These are phyloP conservation scores for Protomyces gravidus DNA, from an alignment of 1,139 yeast species.

Conservation along the genomic window DNA sequence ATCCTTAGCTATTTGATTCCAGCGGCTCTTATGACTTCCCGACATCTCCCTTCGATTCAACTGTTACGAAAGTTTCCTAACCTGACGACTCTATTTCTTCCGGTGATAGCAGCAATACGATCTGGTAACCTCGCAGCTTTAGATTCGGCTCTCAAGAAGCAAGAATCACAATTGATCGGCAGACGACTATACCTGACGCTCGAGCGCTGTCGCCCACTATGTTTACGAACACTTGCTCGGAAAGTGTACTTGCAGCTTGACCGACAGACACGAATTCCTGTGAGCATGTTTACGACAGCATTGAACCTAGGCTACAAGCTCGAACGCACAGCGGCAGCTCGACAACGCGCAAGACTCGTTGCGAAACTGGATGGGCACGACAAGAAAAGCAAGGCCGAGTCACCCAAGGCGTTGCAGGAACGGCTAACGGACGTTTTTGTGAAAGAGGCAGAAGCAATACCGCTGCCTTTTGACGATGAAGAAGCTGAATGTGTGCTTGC, in stretches of 20 bases:
- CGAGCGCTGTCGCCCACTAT: conserved; percentile 50
- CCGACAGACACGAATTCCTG: conserved; percentile 47
- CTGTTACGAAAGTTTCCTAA: conserved; percentile 50
- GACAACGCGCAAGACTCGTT: background rate
- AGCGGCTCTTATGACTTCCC: conserved; percentile 39
- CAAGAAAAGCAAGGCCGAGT: background rate
- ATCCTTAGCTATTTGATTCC: conserved; percentile 44
- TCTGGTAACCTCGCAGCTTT: conserved; percentile 55
- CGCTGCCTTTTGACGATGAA: conserved; percentile 30
- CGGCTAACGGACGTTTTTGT: background rate
- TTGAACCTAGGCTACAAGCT: conserved; percentile 42
- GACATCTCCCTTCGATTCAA: conserved; percentile 41
- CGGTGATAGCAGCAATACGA: conserved; percentile 50
- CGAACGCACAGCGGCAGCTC: background rate
- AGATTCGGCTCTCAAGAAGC: conserved; percentile 46
- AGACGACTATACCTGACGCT: conserved; percentile 62
- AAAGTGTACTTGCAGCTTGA: conserved; percentile 40
- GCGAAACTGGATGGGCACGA: background rate
- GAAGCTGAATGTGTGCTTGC: conserved; percentile 67
- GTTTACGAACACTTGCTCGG: conserved; percentile 52
- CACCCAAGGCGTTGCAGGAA: background rate
- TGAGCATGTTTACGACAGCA: conserved; percentile 50
- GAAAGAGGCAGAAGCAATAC: background rate
- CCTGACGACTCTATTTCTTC: conserved; percentile 48
- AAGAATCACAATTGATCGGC: conserved; percentile 53